phyloP scores from a whole-genome alignment of 495 filamentous ascomycete genomes.

The Sordaria brevicollis region DNA sequence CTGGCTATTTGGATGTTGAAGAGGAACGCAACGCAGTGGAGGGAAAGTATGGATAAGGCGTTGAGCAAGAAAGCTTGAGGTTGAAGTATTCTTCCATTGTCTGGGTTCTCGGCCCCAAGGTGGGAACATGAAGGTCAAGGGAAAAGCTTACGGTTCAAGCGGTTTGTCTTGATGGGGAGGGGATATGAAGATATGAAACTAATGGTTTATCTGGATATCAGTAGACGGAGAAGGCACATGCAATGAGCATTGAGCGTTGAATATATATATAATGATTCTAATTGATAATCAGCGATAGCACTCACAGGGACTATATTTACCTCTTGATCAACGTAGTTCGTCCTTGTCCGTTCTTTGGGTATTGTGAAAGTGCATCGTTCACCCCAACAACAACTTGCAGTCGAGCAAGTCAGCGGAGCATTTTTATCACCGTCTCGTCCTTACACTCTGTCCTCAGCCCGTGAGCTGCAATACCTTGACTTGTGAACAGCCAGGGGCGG shows the following conservation, averaged over 20 bases:
- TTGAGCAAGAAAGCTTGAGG: slow-evolving; percentile 3
- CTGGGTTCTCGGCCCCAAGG: too few relatives aligned
- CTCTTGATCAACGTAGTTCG: background rate
- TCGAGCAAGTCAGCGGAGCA: too few relatives aligned
- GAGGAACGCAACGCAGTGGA: slow-evolving; percentile 56
- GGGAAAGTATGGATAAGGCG: slow-evolving; percentile 51
- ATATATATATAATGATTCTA: background rate
- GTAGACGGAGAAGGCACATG: background rate
- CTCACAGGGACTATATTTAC: background rate
- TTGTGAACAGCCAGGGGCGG: too few relatives aligned
- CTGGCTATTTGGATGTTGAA: slow-evolving; percentile 56
- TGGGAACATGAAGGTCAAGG: background rate
- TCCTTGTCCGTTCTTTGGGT: background rate
- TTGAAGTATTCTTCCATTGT: too few relatives aligned
- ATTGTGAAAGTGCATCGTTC: background rate
- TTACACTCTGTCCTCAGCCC: too few relatives aligned
- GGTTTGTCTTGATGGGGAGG: background rate
- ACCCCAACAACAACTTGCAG: too few relatives aligned
- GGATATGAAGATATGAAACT: background rate
- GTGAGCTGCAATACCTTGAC: too few relatives aligned
- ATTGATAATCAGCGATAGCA: background rate
- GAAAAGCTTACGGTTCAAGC: background rate
- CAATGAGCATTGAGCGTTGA: background rate
- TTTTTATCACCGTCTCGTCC: too few relatives aligned
- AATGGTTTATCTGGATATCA: background rate